Evolutionary conservation across 2,329 filamentous ascomycete genomes (phyloP).

Genomic region (Ophiosphaerella korrae): DNA sequence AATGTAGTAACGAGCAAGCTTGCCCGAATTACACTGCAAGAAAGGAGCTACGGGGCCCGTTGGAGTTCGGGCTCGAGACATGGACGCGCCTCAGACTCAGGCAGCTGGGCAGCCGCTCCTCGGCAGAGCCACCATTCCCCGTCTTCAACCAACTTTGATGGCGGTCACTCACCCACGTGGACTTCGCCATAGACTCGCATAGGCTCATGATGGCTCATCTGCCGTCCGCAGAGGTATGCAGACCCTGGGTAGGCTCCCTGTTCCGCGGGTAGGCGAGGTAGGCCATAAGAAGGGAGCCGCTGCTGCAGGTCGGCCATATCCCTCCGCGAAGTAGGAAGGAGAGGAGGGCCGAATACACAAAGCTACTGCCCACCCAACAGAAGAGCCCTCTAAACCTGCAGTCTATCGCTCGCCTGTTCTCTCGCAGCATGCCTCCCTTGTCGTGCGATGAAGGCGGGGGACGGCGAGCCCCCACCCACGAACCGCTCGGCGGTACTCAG

Average conservation of each 20-base stretch:
- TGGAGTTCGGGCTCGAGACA: neutral
- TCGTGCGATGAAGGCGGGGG: conserved; percentile 3
- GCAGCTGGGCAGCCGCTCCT: neutral
- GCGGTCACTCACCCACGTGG: no score
- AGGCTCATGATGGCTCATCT: no score
- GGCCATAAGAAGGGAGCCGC: no score
- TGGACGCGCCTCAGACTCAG: neutral
- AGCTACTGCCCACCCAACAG: no score
- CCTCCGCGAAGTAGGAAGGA: no score
- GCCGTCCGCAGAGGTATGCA: no score
- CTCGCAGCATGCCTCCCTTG: neutral
- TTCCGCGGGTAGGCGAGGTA: no score
- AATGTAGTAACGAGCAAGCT: neutral
- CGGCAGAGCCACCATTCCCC: conserved; percentile 3
- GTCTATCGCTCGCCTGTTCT: neutral
- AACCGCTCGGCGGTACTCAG: conserved; percentile 2
- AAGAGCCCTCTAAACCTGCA: neutral
- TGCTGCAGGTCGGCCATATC: no score
- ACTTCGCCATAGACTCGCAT: neutral
- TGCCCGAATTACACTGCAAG: neutral
- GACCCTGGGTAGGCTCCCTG: no score
- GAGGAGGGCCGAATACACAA: no score
- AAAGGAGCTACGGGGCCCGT: neutral
- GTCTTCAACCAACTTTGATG: no score
- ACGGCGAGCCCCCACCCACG: conserved; percentile 6